Conservation (phyloP, 306 rosid genomes). For the Sechiopsis laciniata region DNA sequence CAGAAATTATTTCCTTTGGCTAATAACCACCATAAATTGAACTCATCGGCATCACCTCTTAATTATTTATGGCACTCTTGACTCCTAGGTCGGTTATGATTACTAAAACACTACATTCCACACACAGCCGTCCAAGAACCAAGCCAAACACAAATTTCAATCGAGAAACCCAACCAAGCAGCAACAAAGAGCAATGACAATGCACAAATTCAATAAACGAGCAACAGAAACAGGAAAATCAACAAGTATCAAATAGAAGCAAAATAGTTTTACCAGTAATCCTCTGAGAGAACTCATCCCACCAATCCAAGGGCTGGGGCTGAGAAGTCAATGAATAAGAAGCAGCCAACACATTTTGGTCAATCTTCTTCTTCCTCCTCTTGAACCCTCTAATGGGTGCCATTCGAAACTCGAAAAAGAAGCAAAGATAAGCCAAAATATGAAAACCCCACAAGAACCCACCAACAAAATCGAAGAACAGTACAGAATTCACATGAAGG, state of each 20-base stretch:
- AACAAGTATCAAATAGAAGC: slow-evolving; percentile 10
- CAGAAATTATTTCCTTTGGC: too few species aligned
- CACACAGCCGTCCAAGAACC: slow-evolving; percentile 21
- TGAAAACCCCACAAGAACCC: neutral
- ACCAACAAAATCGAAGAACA: slow-evolving; percentile 28
- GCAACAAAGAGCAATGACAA: slow-evolving; percentile 28
- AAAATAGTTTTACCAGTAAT: slow-evolving; percentile 47
- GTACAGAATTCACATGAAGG: slow-evolving; percentile 22
- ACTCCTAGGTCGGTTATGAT: neutral
- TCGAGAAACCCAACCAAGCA: slow-evolving; percentile 26
- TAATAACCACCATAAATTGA: neutral
- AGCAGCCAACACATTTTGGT: slow-evolving; percentile 40
- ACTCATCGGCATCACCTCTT: too few species aligned
- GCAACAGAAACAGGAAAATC: neutral
- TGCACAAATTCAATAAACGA: slow-evolving; percentile 23
- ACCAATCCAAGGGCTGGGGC: slow-evolving; percentile 64
- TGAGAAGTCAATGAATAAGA: too few species aligned
- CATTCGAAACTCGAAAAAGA: slow-evolving; percentile 41
- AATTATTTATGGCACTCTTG: too few species aligned
- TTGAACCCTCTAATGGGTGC: slow-evolving; percentile 78
- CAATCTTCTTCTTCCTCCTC: slow-evolving; percentile 66
- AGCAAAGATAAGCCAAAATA: slow-evolving; percentile 9
- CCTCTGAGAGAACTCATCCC: slow-evolving; percentile 69
- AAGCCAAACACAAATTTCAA: slow-evolving; percentile 23
- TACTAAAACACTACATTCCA: slow-evolving; percentile 20